phyloP scores from a whole-genome alignment of 768 basidiomycete species.

The Trametes cingulata region DNA sequence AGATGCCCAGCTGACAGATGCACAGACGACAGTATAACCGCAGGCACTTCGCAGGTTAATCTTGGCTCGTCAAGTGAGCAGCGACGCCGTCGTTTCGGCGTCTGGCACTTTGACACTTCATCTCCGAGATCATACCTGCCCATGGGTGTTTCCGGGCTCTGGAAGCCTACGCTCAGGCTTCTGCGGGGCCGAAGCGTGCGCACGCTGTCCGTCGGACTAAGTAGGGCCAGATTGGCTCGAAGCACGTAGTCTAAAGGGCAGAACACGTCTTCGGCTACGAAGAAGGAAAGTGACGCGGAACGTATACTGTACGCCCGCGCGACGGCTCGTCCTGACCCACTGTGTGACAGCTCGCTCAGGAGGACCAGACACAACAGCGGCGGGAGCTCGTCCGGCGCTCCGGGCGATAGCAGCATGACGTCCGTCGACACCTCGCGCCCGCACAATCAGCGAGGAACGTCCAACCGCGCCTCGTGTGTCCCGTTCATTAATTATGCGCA shows the following conservation, averaged over 20 bases:
- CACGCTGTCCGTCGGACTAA: too few relatives aligned
- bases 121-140: not conserved
- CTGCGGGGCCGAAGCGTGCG: not conserved
- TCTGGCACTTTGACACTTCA: not conserved
- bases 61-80: not conserved
- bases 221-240: not conserved
- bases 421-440: not conserved
- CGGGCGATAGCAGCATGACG: not conserved
- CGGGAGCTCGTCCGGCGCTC: not conserved
- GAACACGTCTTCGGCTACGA: not conserved
- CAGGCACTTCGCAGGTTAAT: not conserved
- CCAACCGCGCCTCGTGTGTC: not conserved
- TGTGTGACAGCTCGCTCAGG: too few relatives aligned
- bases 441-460: slow-evolving; percentile 2
- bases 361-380: too few relatives aligned
- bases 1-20: too few relatives aligned
- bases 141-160: too few relatives aligned
- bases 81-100: not conserved
- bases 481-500: not conserved
- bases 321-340: too few relatives aligned
- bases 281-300: not conserved
- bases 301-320: not conserved
- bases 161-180: not conserved
- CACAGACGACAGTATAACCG: too few relatives aligned
- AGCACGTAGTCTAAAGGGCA: not conserved